Evolutionary conservation across 192 early-diverging fungal species (phyloP).

Genomic region (Coemansia sp.): DNA sequence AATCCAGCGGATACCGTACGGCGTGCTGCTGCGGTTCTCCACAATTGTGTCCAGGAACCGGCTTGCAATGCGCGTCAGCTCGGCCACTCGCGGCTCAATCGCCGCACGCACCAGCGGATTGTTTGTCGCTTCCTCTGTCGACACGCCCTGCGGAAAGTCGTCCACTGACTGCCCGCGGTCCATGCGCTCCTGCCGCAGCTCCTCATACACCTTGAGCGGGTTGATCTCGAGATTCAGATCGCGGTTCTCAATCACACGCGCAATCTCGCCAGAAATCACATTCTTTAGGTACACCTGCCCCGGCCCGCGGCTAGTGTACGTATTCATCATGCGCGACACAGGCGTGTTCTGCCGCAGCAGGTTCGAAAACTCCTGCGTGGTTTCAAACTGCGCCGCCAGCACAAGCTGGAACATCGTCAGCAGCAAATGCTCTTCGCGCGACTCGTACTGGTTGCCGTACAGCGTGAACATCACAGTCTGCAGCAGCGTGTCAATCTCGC

Average conservation of each 20-base stretch:
- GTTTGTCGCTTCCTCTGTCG: slow-evolving; percentile 74
- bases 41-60: slow-evolving; percentile 86
- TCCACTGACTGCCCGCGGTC: slow-evolving; percentile 32
- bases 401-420: slow-evolving; percentile 96
- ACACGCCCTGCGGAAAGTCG: slow-evolving; percentile 70
- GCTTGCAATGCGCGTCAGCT: slow-evolving; percentile 83
- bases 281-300: slow-evolving; percentile 92
- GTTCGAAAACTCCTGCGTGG: slow-evolving; percentile 82
- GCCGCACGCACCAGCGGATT: slow-evolving; percentile 82
- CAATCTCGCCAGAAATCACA: slow-evolving; percentile 76
- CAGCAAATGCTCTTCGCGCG: slow-evolving; percentile 90
- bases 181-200: slow-evolving; percentile 39
- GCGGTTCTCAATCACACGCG: slow-evolving; percentile 72
- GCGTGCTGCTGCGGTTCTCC: slow-evolving; percentile 74
- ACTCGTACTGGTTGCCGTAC: slow-evolving; percentile 96
- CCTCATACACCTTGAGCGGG: slow-evolving; percentile 76
- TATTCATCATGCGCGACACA: slow-evolving; percentile 97
- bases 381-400: slow-evolving; percentile 88
- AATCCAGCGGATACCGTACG: slow-evolving; percentile 97
- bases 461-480: slow-evolving; percentile 97
- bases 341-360: slow-evolving; percentile 93
- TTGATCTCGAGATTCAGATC: slow-evolving; percentile 92
- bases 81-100: slow-evolving; percentile 74
- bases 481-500: slow-evolving; percentile 90
- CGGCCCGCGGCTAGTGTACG: slow-evolving; percentile 89